These are phyloP conservation scores for Coleophoma eucalyptorum DNA, from an alignment of 2,329 filamentous ascomycete genomes.

Conservation along the genomic window DNA sequence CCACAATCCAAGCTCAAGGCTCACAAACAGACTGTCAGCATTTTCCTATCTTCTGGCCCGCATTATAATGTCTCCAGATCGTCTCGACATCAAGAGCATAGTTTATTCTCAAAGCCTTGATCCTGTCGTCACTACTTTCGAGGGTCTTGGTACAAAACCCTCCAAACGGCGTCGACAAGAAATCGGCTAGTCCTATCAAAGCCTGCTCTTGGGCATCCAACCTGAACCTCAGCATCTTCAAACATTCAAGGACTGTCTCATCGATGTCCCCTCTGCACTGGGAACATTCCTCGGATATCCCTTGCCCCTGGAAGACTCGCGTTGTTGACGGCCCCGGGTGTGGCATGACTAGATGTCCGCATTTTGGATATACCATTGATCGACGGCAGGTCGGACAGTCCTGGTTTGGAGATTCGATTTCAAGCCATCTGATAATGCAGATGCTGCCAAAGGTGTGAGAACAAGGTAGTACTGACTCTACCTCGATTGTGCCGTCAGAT, in stretches of 20 bases:
- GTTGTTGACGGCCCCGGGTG: slow-evolving; percentile 4
- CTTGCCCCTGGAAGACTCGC: slow-evolving; percentile 6
- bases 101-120: slow-evolving; percentile 11
- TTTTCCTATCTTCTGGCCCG: slow-evolving; percentile 22
- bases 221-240: too few species aligned
- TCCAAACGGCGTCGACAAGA: slow-evolving; percentile 4
- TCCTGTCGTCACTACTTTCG: slow-evolving; percentile 11
- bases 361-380: slow-evolving; percentile 18
- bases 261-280: slow-evolving; percentile 11
- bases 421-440: slow-evolving; percentile 22
- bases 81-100: slow-evolving; percentile 12
- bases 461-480: slow-evolving; percentile 16
- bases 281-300: slow-evolving; percentile 19
- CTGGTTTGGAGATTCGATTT: slow-evolving; percentile 12
- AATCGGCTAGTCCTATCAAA: too few species aligned
- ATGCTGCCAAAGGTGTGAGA: slow-evolving; percentile 19
- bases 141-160: slow-evolving; percentile 6
- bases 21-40: slow-evolving; percentile 8
- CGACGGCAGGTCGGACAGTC: slow-evolving; percentile 22
- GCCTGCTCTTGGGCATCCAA: too few species aligned
- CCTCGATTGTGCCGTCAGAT: slow-evolving; percentile 13
- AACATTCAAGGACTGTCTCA: too few species aligned
- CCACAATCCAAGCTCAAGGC: not conserved
- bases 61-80: slow-evolving; percentile 21
- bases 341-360: slow-evolving; percentile 18